These are phyloP conservation scores for Microbotryum saponariae DNA, from an alignment of 1,284 basidiomycete species.

Conservation along the genomic window DNA sequence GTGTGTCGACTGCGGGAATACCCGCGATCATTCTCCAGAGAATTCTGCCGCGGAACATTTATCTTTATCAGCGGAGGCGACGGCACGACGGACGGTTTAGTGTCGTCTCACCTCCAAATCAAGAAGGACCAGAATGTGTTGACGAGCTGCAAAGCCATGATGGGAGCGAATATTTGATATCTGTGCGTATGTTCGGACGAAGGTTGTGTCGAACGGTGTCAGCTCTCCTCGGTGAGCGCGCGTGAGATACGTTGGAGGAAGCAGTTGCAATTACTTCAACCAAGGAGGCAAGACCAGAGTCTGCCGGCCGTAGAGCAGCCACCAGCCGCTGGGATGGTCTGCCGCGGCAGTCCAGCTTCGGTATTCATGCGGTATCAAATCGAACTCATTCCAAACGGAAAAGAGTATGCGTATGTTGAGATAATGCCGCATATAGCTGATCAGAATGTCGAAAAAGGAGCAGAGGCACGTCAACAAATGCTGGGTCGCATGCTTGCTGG, in stretches of 20 bases:
- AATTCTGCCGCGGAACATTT: conserved; percentile 14
- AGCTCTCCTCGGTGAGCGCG: too few species aligned
- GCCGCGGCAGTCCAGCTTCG: conserved; percentile 8
- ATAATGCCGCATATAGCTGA: conserved; percentile 91
- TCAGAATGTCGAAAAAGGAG: conserved; percentile 4
- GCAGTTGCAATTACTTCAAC: conserved; percentile 35
- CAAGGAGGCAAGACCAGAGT: conserved; percentile 67
- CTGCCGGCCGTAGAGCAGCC: conserved; percentile 55
- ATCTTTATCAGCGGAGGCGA: background rate
- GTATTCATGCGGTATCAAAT: conserved; percentile 53
- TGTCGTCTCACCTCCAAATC: conserved; percentile 17
- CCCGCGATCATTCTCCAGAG: conserved; percentile 30
- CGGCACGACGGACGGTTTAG: background rate
- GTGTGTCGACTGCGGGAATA: conserved; percentile 21
- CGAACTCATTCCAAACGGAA: conserved; percentile 76
- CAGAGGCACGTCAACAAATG: background rate
- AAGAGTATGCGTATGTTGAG: conserved; percentile 79
- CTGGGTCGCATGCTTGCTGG: too few species aligned
- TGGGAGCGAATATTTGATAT: conserved; percentile 68
- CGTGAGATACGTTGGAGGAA: conserved; percentile 16
- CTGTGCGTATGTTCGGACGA: conserved; percentile 6
- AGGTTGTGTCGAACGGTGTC: too few species aligned
- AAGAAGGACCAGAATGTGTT: conserved; percentile 57
- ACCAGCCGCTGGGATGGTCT: conserved; percentile 42
- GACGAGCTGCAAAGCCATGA: conserved; percentile 66